These are phyloP conservation scores for Trichoderma sp. DNA, from an alignment of 2,329 filamentous ascomycete species.

Conservation along the genomic window DNA sequence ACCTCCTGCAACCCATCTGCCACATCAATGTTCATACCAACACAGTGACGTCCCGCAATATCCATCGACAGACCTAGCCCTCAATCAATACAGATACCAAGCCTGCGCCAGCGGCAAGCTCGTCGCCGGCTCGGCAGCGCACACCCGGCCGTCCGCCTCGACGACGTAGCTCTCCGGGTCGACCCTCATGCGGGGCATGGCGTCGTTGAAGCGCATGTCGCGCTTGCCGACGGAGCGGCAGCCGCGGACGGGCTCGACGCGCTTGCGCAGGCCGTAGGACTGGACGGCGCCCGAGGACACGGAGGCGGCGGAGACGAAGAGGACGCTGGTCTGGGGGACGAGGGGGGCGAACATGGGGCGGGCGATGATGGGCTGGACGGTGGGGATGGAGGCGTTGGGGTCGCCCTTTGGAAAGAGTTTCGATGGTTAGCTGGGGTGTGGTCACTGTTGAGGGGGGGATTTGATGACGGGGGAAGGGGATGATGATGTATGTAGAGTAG, in stretches of 20 bases:
- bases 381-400: conserved; percentile 82
- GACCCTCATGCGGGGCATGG: conserved; percentile 83
- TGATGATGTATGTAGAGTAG: not conserved
- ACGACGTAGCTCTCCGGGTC: conserved; percentile 90
- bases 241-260: conserved; percentile 75
- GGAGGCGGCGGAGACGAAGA: conserved; percentile 79
- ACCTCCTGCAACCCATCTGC: too few species aligned
- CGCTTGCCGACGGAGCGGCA: conserved; percentile 76
- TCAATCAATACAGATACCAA: conserved; percentile 70
- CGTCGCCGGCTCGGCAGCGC: conserved; percentile 71
- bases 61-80: not conserved
- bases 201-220: conserved; percentile 89
- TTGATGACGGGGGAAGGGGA: not conserved
- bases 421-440: not conserved
- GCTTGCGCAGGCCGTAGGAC: conserved; percentile 76
- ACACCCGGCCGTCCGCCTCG: conserved; percentile 77
- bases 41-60: too few species aligned
- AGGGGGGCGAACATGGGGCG: conserved; percentile 83
- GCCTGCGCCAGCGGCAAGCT: conserved; percentile 74
- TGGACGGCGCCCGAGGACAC: conserved; percentile 67
- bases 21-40: too few species aligned
- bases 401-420: conserved; percentile 59
- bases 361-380: conserved; percentile 79
- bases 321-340: conserved; percentile 71
- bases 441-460: not conserved